Evolutionary conservation across 345 rosid genomes (phyloP).

Genomic region (Lumnitzera racemosa): DNA sequence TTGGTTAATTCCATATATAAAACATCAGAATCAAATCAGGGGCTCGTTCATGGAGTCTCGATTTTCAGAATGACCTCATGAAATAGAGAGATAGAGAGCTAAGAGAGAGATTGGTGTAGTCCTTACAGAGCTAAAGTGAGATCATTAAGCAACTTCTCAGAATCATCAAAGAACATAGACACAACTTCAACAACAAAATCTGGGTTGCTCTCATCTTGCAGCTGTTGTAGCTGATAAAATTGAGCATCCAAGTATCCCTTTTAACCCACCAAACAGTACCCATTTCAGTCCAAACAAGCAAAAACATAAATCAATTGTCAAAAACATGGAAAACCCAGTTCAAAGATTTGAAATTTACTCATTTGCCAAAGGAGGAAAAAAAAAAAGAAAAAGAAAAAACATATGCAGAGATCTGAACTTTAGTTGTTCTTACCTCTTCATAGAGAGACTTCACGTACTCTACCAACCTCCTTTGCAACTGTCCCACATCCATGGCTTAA

Average conservation of each 20-base stretch:
- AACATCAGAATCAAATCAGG: too few relatives aligned
- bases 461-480: constrained; percentile 71
- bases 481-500: constrained; percentile 51
- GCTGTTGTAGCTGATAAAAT: constrained; percentile 77
- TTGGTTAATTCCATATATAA: too few relatives aligned
- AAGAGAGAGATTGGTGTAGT: constrained; percentile 4
- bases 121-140: constrained; percentile 64
- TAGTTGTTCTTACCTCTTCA: constrained; percentile 38
- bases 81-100: neutral
- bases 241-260: constrained; percentile 84
- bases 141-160: constrained; percentile 79
- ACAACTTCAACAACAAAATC: constrained; percentile 86
- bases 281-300: too few relatives aligned
- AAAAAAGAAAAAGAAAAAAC: neutral
- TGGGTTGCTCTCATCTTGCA: constrained; percentile 95
- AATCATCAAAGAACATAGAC: constrained; percentile 84
- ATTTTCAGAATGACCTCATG: neutral
- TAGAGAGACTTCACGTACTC: constrained; percentile 73
- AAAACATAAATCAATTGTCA: too few relatives aligned
- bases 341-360: constrained; percentile 1
- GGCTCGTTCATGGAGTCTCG: too few relatives aligned
- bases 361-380: constrained; percentile 2
- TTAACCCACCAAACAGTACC: too few relatives aligned
- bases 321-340: too few relatives aligned
- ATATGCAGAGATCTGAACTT: neutral